phyloP scores from a whole-genome alignment of 345 rosid species.

The Populus davidiana region DNA sequence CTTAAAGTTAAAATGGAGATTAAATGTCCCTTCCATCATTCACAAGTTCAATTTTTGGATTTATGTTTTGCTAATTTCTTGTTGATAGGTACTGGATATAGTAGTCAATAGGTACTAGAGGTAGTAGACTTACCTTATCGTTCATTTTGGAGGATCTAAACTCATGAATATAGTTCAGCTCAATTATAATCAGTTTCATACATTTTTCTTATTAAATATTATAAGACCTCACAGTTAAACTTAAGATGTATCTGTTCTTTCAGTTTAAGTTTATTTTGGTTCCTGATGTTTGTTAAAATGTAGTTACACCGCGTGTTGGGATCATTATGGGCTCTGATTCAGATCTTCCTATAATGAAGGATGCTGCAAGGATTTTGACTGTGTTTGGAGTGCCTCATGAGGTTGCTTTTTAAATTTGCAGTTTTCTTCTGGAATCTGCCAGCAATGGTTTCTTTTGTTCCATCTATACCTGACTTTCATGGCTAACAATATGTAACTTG shows the following conservation, averaged over 20 bases:
- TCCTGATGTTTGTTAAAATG: conserved; percentile 25
- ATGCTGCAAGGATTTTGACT: conserved; percentile 66
- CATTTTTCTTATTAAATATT: background rate
- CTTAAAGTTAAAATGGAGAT: background rate
- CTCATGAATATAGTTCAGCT: background rate
- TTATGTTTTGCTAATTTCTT: background rate
- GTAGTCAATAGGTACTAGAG: background rate
- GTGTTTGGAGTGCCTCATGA: conserved; percentile 70
- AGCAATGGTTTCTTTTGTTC: background rate
- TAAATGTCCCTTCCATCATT: background rate
- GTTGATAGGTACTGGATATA: background rate
- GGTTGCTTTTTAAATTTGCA: conserved; percentile 36
- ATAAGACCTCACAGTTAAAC: background rate
- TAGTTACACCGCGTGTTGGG: conserved; percentile 70
- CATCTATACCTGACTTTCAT: background rate
- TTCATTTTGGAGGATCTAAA: background rate
- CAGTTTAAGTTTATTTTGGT: conserved; percentile 3
- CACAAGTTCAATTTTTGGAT: background rate
- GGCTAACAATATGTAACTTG: conserved; percentile 3
- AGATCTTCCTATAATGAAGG: conserved; percentile 96
- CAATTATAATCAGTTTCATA: background rate
- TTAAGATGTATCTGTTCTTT: background rate
- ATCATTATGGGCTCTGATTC: conserved; percentile 97
- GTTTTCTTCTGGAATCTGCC: background rate
- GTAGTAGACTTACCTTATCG: background rate